These are phyloP conservation scores for Torulaspora gathmanii DNA, from an alignment of 805 yeast genomes.

Conservation along the genomic window DNA sequence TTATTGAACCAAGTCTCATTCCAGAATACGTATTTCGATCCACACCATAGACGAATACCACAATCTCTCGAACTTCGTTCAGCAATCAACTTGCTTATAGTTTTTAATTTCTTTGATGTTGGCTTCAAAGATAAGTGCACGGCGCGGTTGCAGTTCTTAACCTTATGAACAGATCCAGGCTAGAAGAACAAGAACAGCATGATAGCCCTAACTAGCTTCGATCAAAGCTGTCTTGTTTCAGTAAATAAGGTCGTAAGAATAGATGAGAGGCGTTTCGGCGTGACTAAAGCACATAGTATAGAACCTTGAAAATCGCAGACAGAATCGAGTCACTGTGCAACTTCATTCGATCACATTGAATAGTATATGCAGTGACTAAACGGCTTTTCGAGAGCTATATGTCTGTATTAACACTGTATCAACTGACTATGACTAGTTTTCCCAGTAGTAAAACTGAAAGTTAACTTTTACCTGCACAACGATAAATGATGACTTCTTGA, in stretches of 20 bases:
- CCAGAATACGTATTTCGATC: not conserved
- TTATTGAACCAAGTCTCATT: conserved; percentile 4
- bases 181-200: not conserved
- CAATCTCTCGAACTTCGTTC: not conserved
- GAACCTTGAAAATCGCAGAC: too few relatives aligned
- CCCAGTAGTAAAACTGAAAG: not conserved
- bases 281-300: too few relatives aligned
- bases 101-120: not conserved
- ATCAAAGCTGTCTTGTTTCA: too few relatives aligned
- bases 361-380: too few relatives aligned
- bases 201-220: too few relatives aligned
- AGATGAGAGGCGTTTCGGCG: too few relatives aligned
- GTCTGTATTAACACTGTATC: too few relatives aligned
- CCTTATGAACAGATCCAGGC: not conserved
- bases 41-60: not conserved
- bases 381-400: too few relatives aligned
- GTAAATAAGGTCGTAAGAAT: too few relatives aligned
- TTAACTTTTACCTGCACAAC: not conserved
- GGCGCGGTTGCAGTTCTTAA: not conserved
- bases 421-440: not conserved
- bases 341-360: too few relatives aligned
- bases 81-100: not conserved
- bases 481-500: not conserved
- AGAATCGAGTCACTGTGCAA: too few relatives aligned
- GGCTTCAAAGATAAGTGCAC: not conserved